Evolutionary conservation across 352 stramenopile genomes (phyloP).

Genomic region (Globisporangium viniferum): DNA sequence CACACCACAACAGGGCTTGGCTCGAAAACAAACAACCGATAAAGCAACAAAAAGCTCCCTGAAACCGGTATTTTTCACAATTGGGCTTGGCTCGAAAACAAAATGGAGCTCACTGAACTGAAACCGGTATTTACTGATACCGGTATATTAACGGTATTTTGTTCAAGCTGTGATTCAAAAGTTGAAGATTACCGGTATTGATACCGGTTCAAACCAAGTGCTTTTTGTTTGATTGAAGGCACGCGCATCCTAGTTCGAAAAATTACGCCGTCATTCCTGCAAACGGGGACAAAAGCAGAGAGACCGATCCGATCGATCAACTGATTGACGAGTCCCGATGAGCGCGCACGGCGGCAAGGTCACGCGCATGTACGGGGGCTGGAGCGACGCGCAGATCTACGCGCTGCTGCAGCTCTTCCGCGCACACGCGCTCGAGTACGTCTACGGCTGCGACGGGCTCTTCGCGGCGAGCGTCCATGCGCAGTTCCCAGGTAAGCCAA

Average conservation of each 20-base stretch:
- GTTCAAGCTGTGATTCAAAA: background rate
- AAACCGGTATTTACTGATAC: constrained; percentile 1
- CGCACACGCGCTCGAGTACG: constrained; percentile 48
- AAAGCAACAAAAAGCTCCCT: background rate
- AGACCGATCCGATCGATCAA: background rate
- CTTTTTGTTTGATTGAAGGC: background rate
- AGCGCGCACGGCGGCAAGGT: constrained; percentile 22
- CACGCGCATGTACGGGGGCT: constrained; percentile 31
- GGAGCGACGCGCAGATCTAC: constrained; percentile 50
- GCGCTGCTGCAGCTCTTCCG: constrained; percentile 51
- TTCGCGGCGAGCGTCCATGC: constrained; percentile 42
- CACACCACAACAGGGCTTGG: background rate
- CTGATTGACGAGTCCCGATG: background rate
- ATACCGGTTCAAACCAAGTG: background rate
- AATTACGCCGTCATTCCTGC: background rate
- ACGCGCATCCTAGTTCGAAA: background rate
- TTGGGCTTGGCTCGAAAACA: no score
- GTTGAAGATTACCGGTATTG: background rate
- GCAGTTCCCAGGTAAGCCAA: constrained; percentile 33
- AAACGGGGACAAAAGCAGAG: background rate
- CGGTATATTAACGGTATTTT: background rate
- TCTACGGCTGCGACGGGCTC: constrained; percentile 47
- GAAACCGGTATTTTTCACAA: background rate
- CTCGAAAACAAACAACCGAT: background rate
- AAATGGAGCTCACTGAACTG: background rate